A percentile compares a stretch with the other conserved stretches of the same genome.
Conservation (phyloP, 116 monocot genomes). For the Cymodocea nodosa region DNA sequence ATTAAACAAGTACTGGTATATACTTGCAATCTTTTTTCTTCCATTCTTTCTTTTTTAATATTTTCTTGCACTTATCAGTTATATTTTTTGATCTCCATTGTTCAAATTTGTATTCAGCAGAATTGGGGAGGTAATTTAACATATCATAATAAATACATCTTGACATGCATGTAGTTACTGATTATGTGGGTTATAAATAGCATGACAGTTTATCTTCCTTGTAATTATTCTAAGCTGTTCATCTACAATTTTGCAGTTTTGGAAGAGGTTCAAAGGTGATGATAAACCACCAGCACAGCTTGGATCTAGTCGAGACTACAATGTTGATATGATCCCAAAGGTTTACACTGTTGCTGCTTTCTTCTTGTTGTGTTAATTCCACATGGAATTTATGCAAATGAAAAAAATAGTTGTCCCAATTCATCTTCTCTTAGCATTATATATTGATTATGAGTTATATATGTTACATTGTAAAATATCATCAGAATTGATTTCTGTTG, state of each 20-base stretch:
- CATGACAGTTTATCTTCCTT: neutral
- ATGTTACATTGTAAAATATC: too few relatives aligned
- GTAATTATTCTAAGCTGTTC: neutral
- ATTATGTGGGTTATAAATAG: neutral
- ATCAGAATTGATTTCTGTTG: too few relatives aligned
- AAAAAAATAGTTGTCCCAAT: neutral
- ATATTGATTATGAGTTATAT: too few relatives aligned
- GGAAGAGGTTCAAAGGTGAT: conserved; percentile 76
- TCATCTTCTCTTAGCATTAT: neutral
- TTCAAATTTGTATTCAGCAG: too few relatives aligned
- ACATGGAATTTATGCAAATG: neutral
- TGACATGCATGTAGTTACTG: neutral
- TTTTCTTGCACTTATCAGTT: neutral
- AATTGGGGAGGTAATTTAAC: too few relatives aligned
- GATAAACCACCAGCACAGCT: conserved; percentile 71
- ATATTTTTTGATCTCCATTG: too few relatives aligned
- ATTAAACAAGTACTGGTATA: too few relatives aligned
- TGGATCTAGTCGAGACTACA: conserved; percentile 87
- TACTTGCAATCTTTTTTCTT: neutral
- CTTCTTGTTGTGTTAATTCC: neutral
- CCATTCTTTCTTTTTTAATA: neutral
- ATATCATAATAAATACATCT: neutral
- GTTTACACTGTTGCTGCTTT: conserved; percentile 11
- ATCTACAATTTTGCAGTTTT: conserved; percentile 32
- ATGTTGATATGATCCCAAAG: conserved; percentile 97